Base-by-base conservation (phyloP, 495 filamentous ascomycete species). In the Annulohypoxylon bovei region DNA sequence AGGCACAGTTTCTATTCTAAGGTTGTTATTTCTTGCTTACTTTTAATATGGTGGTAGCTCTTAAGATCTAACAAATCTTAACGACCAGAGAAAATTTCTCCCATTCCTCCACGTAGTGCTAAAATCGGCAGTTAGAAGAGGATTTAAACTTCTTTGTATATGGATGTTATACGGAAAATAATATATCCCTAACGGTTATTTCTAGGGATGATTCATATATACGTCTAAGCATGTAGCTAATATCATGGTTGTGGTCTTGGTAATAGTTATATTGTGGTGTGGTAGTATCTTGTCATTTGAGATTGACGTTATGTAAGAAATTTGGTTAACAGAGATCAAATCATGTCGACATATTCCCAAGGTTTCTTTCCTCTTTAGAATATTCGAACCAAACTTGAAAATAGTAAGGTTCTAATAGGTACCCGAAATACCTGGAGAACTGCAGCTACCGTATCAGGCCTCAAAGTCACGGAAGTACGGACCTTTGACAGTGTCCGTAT, bases 241-340 rank as follows among this genome's bases (percentile, higher is more conserved):
- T 33, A 20, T 56, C 11, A 33, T 46, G 59, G 23, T 40, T 25
- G 33, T 62, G 42, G 56, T 57, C 18, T 33, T 52, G 46, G 18
- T 22, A 35, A 18, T 37, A 14, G 28, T 61, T 44, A 28, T 47
- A 57, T 53, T 37, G 66, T 70, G 55, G 61, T 70, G 25, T 30
- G 30, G 62, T 66, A 39, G 57, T 49, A 67, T 72, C 64, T 68
- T 60, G 59, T 68, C 59, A 67, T 72, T 65, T 65, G 60, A 40
- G 46, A 68, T 32, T 72, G 30, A 39, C 64, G 47, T 72, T 62
- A 55, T 27, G 35, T 64, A 61, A 71, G 63, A 54, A 67, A 42
- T 63, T 63, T 62, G 54, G 42, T 63, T 58, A 18, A 67, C 39
- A 71, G 28, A 61, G 47, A 72, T 72, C 69, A 72, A 72, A 72